Conservation (phyloP, 345 rosid species). For the Microcos paniculata region DNA sequence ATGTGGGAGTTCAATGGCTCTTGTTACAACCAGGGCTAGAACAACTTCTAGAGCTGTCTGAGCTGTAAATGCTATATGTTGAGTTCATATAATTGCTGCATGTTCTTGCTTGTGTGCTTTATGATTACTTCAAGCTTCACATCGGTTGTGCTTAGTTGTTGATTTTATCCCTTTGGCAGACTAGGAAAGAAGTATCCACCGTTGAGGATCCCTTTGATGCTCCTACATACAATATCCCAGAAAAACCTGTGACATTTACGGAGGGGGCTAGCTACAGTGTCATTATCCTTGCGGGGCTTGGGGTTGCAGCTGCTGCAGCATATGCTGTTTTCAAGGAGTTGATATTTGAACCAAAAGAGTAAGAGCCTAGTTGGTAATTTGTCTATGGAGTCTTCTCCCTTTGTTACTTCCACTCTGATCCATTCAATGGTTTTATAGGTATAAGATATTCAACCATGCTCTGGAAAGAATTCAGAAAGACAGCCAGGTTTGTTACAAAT, state of each 20-base stretch:
- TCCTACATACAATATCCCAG: constrained; percentile 91
- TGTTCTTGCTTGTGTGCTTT: not conserved
- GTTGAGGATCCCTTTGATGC: constrained; percentile 97
- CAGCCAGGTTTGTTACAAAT: constrained; percentile 62
- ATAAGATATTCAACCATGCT: constrained; percentile 83
- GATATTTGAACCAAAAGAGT: constrained; percentile 96
- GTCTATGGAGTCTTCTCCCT: constrained; percentile 1
- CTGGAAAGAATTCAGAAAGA: constrained; percentile 91
- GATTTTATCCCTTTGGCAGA: constrained; percentile 37
- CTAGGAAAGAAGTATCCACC: constrained; percentile 77
- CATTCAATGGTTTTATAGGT: constrained; percentile 44
- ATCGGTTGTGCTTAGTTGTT: not conserved
- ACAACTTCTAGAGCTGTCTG: not conserved
- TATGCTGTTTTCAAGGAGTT: constrained; percentile 90
- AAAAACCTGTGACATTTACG: constrained; percentile 85
- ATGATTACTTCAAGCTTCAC: not conserved
- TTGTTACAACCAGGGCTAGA: not conserved
- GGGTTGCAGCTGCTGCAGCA: constrained; percentile 87
- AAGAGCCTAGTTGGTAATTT: constrained; percentile 29
- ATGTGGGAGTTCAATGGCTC: not conserved
- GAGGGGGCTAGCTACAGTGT: constrained; percentile 95
- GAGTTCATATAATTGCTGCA: not conserved
- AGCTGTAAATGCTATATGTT: not conserved
- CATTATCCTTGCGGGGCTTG: constrained; percentile 88
- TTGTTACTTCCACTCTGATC: constrained; percentile 5